Conservation (phyloP, 331 rosid genomes). For the Quercus tomentella region DNA sequence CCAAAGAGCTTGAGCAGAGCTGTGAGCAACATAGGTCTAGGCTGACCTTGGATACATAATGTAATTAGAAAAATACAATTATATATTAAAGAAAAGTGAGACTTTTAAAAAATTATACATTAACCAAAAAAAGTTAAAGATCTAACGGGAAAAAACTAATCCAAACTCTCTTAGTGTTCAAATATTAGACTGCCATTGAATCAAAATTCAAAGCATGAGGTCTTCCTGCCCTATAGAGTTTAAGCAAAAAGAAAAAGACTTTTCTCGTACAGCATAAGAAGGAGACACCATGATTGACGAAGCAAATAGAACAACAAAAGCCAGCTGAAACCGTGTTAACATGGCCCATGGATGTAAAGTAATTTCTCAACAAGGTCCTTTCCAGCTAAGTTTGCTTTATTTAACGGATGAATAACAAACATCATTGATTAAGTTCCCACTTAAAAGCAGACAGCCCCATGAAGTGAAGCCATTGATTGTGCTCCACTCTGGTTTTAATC, state of each 20-base stretch:
- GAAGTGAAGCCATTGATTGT: not conserved
- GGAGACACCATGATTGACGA: not conserved
- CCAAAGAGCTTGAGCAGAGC: too few relatives aligned
- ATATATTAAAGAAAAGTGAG: too few relatives aligned
- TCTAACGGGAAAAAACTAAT: too few relatives aligned
- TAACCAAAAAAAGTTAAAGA: too few relatives aligned
- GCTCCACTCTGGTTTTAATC: not conserved
- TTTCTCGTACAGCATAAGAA: not conserved
- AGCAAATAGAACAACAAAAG: not conserved
- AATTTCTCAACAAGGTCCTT: constrained; percentile 7
- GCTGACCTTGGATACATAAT: too few relatives aligned
- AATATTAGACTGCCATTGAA: too few relatives aligned
- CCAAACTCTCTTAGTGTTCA: too few relatives aligned
- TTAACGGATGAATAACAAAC: constrained; percentile 19
- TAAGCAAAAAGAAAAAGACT: not conserved
- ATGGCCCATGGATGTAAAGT: constrained; percentile 4
- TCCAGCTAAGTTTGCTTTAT: constrained; percentile 40
- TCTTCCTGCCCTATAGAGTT: not conserved
- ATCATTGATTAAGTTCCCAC: constrained; percentile 22
- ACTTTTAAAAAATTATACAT: too few relatives aligned
- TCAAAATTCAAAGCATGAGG: not conserved
- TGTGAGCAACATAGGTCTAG: too few relatives aligned
- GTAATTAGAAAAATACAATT: too few relatives aligned
- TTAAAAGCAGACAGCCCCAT: constrained; percentile 5
- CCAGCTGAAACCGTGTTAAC: not conserved